Conservation (phyloP, 2,329 filamentous ascomycete genomes). For the Curvularia hawaiiensis region DNA sequence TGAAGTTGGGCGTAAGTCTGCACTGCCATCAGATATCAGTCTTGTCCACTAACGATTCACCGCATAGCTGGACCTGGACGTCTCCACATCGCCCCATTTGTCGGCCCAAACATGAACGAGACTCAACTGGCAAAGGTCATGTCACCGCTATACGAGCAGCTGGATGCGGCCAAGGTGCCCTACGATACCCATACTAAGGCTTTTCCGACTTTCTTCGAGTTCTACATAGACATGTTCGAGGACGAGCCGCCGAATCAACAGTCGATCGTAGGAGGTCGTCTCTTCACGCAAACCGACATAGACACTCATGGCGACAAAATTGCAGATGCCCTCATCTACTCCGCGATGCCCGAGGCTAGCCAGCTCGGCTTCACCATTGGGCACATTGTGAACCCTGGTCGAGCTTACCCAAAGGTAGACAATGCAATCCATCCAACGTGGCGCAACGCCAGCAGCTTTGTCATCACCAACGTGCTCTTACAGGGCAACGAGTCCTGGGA, state of each 20-base stretch:
- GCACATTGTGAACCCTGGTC: constrained; percentile 43
- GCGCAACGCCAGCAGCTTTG: constrained; percentile 44
- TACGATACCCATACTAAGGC: constrained; percentile 36
- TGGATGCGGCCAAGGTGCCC: constrained; percentile 39
- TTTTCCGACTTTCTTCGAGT: constrained; percentile 45
- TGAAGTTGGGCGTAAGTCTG: constrained; percentile 24
- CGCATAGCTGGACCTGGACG: constrained; percentile 25
- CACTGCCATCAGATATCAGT: background rate
- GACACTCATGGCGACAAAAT: constrained; percentile 28
- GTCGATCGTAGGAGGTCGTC: constrained; percentile 40
- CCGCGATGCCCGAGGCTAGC: constrained; percentile 28
- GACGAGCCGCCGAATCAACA: constrained; percentile 39
- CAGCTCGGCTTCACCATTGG: constrained; percentile 37
- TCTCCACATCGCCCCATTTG: constrained; percentile 42
- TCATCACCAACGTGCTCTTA: constrained; percentile 42
- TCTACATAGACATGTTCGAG: constrained; percentile 46
- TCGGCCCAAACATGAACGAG: constrained; percentile 40
- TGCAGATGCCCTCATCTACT: constrained; percentile 34
- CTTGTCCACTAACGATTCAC: background rate
- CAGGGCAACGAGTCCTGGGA: constrained; percentile 39
- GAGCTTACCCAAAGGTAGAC: constrained; percentile 33
- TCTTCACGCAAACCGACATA: constrained; percentile 42
- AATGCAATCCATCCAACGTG: constrained; percentile 44
- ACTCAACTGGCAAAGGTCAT: constrained; percentile 33
- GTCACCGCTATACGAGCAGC: constrained; percentile 35